Evolutionary conservation across 345 rosid species (phyloP).

Genomic region (rapeseed (Brassica napus)): Da-Ae NC_063450.1:50757001-50757500

Average conservation of each 20-base stretch:
- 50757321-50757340: neutral
- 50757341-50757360: neutral
- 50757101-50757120: slow-evolving; percentile 46
- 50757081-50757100: slow-evolving; percentile 52
- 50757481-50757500: neutral
- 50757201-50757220: neutral
- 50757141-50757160: neutral
- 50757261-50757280: slow-evolving; percentile 9
- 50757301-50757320: neutral
- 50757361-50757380: neutral
- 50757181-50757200: slow-evolving; percentile 3
- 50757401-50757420: neutral
- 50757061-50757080: slow-evolving; percentile 48
- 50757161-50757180: slow-evolving; percentile 20
- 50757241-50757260: neutral
- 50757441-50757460: neutral
- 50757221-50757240: neutral
- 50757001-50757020: neutral
- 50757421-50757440: too few species aligned
- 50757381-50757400: neutral
- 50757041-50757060: slow-evolving; percentile 42
- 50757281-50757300: neutral
- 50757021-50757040: neutral
- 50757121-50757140: slow-evolving; percentile 35
- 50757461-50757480: neutral